phyloP scores from a whole-genome alignment of 2,329 filamentous ascomycete species.

The Alternaria dauci region DNA sequence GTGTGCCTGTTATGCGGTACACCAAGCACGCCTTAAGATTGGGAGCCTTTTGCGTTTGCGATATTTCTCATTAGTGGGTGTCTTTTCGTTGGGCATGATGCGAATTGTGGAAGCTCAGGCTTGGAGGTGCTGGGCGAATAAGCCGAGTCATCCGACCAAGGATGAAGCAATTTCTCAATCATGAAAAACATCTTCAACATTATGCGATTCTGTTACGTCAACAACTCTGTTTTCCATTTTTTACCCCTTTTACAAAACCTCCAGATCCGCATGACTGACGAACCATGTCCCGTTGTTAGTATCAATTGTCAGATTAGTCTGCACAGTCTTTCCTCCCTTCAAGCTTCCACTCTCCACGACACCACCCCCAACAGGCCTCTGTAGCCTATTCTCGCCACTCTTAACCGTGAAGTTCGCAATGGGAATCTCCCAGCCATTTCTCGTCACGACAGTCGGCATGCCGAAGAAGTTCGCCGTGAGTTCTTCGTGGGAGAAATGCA shows the following conservation, averaged over 20 bases:
- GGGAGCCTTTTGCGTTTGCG: background rate
- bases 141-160: background rate
- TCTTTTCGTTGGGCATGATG: background rate
- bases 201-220: background rate
- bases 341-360: conserved; percentile 66
- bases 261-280: conserved; percentile 37
- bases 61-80: background rate
- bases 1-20: background rate
- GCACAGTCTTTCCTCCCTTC: conserved; percentile 54
- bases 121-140: background rate
- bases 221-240: background rate
- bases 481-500: conserved; percentile 62
- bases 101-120: background rate
- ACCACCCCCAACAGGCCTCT: conserved; percentile 59
- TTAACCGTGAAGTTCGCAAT: conserved; percentile 75
- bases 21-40: background rate
- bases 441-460: conserved; percentile 64
- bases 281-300: conserved; percentile 48
- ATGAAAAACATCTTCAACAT: background rate
- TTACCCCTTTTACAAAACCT: conserved; percentile 27
- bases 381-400: conserved; percentile 67
- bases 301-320: conserved; percentile 48
- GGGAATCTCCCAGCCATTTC: conserved; percentile 70
- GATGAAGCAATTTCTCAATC: background rate
- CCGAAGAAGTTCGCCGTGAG: conserved; percentile 73